A percentile compares a stretch with the other conserved stretches of the same genome.
These are phyloP conservation scores for Isoetes taiwanensis DNA, from an alignment of 75 land plant species.

Conservation along the genomic window DNA sequence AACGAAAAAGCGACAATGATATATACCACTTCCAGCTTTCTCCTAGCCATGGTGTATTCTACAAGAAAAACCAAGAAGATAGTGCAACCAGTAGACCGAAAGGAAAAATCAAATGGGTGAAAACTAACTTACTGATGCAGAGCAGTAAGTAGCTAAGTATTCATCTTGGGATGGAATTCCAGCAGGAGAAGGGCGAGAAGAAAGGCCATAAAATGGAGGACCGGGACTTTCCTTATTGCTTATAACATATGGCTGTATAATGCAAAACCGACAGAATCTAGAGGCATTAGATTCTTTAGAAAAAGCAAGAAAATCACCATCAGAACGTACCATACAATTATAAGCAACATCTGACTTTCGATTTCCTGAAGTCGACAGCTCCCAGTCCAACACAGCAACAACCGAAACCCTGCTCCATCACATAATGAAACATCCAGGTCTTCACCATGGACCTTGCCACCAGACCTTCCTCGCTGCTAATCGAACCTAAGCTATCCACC, in stretches of 20 bases:
- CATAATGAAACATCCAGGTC: too few relatives aligned
- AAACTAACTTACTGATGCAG: constrained; percentile 56
- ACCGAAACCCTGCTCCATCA: too few relatives aligned
- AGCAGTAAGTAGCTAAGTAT: constrained; percentile 66
- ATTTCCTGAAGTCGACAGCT: constrained; percentile 86
- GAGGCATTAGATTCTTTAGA: too few relatives aligned
- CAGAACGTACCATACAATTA: constrained; percentile 87
- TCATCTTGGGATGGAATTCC: constrained; percentile 74
- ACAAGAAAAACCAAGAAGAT: too few relatives aligned
- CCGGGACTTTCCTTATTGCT: constrained; percentile 22
- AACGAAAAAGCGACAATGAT: constrained; percentile 76
- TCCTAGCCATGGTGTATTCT: constrained; percentile 80
- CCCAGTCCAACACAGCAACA: constrained; percentile 94
- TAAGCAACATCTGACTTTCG: constrained; percentile 96
- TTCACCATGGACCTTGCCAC: too few relatives aligned
- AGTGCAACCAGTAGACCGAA: too few relatives aligned
- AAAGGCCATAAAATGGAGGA: constrained; percentile 34
- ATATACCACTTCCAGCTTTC: constrained; percentile 76
- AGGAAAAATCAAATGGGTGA: too few relatives aligned
- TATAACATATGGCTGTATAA: constrained; percentile 59
- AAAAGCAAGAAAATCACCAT: too few relatives aligned
- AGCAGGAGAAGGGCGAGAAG: constrained; percentile 34
- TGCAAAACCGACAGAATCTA: too few relatives aligned
- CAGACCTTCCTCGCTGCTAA: too few relatives aligned
- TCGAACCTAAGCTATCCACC: too few relatives aligned